Base-by-base conservation (phyloP, 257 asterid genomes). In the Echium plantagineum region DNA sequence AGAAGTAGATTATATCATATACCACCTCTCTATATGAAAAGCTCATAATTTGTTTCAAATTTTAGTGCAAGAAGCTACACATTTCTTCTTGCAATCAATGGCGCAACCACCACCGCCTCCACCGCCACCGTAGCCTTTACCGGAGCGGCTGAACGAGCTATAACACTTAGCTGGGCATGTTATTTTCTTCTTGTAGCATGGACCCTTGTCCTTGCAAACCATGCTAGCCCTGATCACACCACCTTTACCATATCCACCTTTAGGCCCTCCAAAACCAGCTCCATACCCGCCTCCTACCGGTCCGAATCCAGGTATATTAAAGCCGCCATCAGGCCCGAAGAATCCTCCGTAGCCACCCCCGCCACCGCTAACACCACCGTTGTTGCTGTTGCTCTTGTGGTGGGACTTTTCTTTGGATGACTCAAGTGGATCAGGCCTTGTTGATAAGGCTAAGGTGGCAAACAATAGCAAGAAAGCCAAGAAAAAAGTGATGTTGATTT, bases 51-150 rank as follows among this genome's bases (percentile, higher is more conserved):
- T 42, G 13, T 42, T 38, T 8, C 48, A 38, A 10, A 38, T 10
- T 42, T 42, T 12, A 42, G 49, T 86, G 72, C 99, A 93, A 38
- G 66, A 77, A 68, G 96, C 99, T 7, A 51, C 53, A 63, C 99
- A 93, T 19, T 77, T 89, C 69, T 83, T 74, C 81, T 75, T 54
- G 83, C 99, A 93, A 55, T 93, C 97, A 5, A 86, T 31, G 73
- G 81, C 81, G 78, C 97, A 84, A 0, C 97, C 95, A 9, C 97
- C 99, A 46, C 95, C 90, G 2, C 96, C 99, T 22, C 97, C 96
- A 15, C 95, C 98, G 38, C 59, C 77, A 0, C 99, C 96, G 59
- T 73, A 89, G 0, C 96, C 96, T 79, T 89, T 84, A 3, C 97
- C 97, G 21, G 91, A 70, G 46, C 81, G 75, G 75, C 81, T 71